Evolutionary conservation across 2,329 filamentous ascomycete species (phyloP).

Genomic region (Colletotrichum lindemuthianum): DNA sequence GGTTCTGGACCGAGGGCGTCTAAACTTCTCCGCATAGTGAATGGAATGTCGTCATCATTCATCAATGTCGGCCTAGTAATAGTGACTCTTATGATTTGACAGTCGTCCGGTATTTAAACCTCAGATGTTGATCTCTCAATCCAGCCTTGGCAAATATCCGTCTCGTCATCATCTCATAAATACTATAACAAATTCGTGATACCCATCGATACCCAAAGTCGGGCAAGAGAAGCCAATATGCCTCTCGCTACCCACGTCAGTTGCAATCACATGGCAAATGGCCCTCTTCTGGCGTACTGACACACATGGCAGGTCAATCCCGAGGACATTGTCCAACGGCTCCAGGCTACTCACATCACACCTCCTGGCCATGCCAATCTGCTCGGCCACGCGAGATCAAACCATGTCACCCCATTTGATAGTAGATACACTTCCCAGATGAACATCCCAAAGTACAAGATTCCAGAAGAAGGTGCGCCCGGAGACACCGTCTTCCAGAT

Average conservation of each 20-base stretch:
- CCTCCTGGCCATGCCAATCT: constrained; percentile 46
- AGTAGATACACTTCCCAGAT: constrained; percentile 64
- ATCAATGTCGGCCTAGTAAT: constrained; percentile 17
- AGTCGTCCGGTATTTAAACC: constrained; percentile 24
- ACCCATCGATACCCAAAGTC: background rate
- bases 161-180: background rate
- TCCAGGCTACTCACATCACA: constrained; percentile 56
- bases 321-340: constrained; percentile 63
- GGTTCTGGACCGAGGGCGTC: constrained; percentile 1
- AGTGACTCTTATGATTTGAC: background rate
- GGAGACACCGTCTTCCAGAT: constrained; percentile 74
- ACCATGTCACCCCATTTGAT: constrained; percentile 66
- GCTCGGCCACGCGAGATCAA: constrained; percentile 52
- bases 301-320: constrained; percentile 56
- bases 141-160: constrained; percentile 2
- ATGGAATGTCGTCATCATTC: constrained; percentile 31
- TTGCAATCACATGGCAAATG: background rate
- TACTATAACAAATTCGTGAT: background rate
- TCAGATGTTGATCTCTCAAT: background rate
- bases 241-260: constrained; percentile 35
- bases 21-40: constrained; percentile 17
- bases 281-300: background rate
- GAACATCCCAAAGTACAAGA: constrained; percentile 67
- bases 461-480: constrained; percentile 66
- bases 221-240: constrained; percentile 13